Evolutionary conservation across 1,284 basidiomycete genomes (phyloP), one percentile per base, ranked within the genome.

Genomic region (Cerrena zonata): DNA sequence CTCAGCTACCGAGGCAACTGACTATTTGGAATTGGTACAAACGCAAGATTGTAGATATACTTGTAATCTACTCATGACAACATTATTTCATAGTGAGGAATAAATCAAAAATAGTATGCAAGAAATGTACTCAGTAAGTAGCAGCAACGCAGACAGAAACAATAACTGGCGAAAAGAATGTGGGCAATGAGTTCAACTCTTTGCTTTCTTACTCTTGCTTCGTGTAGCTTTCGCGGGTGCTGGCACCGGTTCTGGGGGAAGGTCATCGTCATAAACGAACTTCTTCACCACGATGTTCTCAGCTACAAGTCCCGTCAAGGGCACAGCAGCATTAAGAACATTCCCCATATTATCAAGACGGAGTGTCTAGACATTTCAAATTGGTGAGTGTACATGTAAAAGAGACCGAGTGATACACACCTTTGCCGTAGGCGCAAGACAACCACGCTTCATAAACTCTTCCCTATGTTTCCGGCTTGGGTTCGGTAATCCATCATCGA

Each of bases 211-310:
- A 50, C 67, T 62, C 58, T 66, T 76, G 39, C 69, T 73, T 51
- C 73, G 63, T 27, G 83, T 84, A 50, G 69, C 71, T 64, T 79
- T 82, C 13, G 71, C 66, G 63, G 24, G 68, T 34, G 45, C 54
- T 27, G 47, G 53, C 44, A 66, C 64, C 18, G 66, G 68, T 38
- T 61, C 61, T 36, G 64, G 67, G 47, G 77, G 75, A 12, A 77
- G 65, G 58, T 92, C 89, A 52, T 84, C 82, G 55, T 92, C 89
- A 57, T 92, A 93, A 30, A 92, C 81, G 62, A 85, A 87, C 58
- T 82, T 90, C 69, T 88, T 86, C 30, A 93, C 84, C 40, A 80
- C 69, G 30, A 94, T 71, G 53, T 80, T 80, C 62, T 89, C 82
- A 24, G 76, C 72, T 41, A 80, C 76, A 24, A 92, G 72, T 34